Base-by-base conservation (phyloP, 352 stramenopile species). In the Phytophthora europaea region DNA sequence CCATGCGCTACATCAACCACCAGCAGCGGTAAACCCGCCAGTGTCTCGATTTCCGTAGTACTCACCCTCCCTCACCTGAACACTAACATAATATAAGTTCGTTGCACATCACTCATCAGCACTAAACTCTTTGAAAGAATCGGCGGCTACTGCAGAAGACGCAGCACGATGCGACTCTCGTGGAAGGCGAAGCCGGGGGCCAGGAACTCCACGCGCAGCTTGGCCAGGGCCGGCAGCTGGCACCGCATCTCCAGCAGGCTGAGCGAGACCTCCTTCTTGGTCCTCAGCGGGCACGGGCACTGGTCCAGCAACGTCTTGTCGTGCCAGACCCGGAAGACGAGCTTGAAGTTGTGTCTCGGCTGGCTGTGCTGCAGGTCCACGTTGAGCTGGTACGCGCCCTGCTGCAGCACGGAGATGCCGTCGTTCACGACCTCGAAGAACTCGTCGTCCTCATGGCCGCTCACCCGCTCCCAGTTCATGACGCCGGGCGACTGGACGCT, bases 1-100 rank as follows among this genome's bases (percentile, higher is more conserved):
- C 74, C n/a, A 78, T 88, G 68, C 79, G 81, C 38, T 88, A 76
- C 59, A 75, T 90, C 47, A 88, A 87, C 59, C 66, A 81, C 50
- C 75, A 79, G 61, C 70, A 76, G 34, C 65, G 70, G 33, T 79
- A 82, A 45, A 63, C 22, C 20, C 31, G 47, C 33, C 18, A 43
- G 52, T 26, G 13, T 22, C 13, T 20, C 15, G 22, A 23, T 51
- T 20, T 16, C 45, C 50, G 16, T 33, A 16, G 3, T 26, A 18
- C 22, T 43, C 20, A 31, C 36, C n/a, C n/a, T n/a, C n/a, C n/a
- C n/a, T n/a, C n/a, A n/a, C n/a, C n/a, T n/a, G 28, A 26, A 59
- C 22, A 57, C 15, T 26, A 53, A n/a, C 22, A 45, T 31, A 63
- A 57, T 34, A 67, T 23, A 59, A n/a, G 50, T 67, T 51, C 12